A percentile compares a stretch with the other conserved stretches of the same genome.
Evolutionary conservation across 202 grass and related monocot species (phyloP).

Genomic region (Cymbopogon flexuosus): DNA sequence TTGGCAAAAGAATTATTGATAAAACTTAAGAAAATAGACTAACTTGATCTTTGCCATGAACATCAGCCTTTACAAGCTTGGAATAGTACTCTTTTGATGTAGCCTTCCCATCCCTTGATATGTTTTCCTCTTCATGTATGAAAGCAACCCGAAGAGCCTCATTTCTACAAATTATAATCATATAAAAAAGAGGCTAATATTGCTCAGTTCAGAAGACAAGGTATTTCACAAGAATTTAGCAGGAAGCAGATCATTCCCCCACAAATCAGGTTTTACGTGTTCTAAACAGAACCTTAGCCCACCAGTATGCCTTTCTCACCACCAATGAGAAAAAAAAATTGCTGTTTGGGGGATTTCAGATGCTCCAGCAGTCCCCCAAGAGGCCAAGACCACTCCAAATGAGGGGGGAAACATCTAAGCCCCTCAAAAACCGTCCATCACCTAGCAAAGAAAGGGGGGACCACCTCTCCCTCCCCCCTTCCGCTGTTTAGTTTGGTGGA

Average conservation of each 20-base stretch:
- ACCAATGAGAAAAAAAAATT: not conserved
- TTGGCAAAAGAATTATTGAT: conserved; percentile 4
- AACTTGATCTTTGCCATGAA: conserved; percentile 93
- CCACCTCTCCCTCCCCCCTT: not conserved
- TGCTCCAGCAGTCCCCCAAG: not conserved
- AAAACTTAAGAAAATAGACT: conserved; percentile 26
- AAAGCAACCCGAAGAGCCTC: conserved; percentile 97
- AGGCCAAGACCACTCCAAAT: not conserved
- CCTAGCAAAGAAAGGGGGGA: not conserved
- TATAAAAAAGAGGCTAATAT: conserved; percentile 14
- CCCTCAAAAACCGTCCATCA: not conserved
- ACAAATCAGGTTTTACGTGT: not conserved
- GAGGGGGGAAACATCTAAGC: not conserved
- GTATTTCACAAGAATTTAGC: not conserved
- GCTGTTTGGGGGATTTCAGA: not conserved
- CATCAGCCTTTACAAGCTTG: conserved; percentile 93
- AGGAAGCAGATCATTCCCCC: not conserved
- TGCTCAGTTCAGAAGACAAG: not conserved
- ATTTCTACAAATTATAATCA: conserved; percentile 58
- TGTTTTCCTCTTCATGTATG: conserved; percentile 72
- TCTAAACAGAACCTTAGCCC: not conserved
- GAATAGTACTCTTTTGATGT: conserved; percentile 74
- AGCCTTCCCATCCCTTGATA: conserved; percentile 29
- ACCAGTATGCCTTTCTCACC: not conserved
- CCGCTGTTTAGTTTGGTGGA: not conserved